These are phyloP conservation scores for Boletus rufocinnamomeus DNA, from an alignment of 768 basidiomycete species.

Conservation along the genomic window DNA sequence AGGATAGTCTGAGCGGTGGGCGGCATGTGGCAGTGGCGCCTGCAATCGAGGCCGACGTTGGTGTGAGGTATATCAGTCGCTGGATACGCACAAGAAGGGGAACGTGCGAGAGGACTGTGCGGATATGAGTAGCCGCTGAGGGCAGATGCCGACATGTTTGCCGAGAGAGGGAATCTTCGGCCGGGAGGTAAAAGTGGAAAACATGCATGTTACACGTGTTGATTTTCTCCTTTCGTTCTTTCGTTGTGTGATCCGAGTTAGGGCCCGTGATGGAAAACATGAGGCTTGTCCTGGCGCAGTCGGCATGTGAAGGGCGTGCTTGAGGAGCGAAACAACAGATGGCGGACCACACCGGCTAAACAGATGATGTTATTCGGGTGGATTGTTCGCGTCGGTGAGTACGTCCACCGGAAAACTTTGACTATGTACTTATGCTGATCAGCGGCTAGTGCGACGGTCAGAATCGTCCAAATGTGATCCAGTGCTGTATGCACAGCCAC, in stretches of 20 bases:
- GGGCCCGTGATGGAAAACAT: constrained; percentile 16
- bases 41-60: constrained; percentile 7
- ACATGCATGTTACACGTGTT: constrained; percentile 30
- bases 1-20: neutral
- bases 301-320: constrained; percentile 22
- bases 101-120: constrained; percentile 10
- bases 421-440: neutral
- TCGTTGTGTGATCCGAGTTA: constrained; percentile 23
- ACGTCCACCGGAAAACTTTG: neutral
- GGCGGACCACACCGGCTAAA: neutral
- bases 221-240: constrained; percentile 21
- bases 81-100: neutral
- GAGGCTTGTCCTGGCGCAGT: constrained; percentile 17
- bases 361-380: constrained; percentile 5
- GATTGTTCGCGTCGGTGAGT: constrained; percentile 12
- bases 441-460: neutral
- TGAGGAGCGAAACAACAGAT: constrained; percentile 9
- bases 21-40: neutral
- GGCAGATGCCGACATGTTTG: constrained; percentile 11
- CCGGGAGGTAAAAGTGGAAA: constrained; percentile 17
- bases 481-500: constrained; percentile 29
- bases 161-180: constrained; percentile 8
- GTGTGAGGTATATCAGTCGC: neutral
- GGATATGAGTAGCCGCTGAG: constrained; percentile 14
- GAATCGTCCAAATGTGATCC: neutral